Percentiles rank a stretch among this genome's conserved stretches.
Evolutionary conservation across 345 rosid species (phyloP).

Genomic region (Pugionium dolabratum): DNA sequence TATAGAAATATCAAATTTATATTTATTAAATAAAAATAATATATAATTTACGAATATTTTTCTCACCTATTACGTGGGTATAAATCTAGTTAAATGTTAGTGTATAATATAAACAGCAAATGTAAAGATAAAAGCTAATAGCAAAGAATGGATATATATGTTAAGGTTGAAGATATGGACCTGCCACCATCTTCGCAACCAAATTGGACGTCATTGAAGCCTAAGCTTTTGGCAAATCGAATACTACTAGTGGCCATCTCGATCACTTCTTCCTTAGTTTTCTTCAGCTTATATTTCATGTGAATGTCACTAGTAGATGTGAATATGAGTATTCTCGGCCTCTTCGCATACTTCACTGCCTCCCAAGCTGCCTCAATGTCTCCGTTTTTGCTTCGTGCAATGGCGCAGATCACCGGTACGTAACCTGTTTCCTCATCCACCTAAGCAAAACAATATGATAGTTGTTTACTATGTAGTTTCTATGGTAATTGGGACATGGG

Average conservation of each 20-base stretch:
- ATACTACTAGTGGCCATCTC: slow-evolving; percentile 71
- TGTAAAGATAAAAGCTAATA: no score
- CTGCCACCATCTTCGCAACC: slow-evolving; percentile 97
- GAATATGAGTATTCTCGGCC: slow-evolving; percentile 75
- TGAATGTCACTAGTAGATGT: slow-evolving; percentile 87
- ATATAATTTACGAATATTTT: no score
- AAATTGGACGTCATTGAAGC: slow-evolving; percentile 74
- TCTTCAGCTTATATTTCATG: slow-evolving; percentile 75
- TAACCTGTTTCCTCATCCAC: slow-evolving; percentile 58
- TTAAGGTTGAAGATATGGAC: slow-evolving; percentile 26
- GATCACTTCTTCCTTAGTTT: slow-evolving; percentile 68
- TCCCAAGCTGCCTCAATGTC: slow-evolving; percentile 80
- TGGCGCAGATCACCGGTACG: slow-evolving; percentile 82
- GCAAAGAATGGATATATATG: neutral
- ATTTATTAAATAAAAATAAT: no score
- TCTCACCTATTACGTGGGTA: no score
- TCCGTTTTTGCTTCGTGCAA: slow-evolving; percentile 66
- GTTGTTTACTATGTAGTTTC: neutral
- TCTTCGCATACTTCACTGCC: slow-evolving; percentile 74
- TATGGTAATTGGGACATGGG: neutral
- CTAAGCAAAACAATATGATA: slow-evolving; percentile 1
- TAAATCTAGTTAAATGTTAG: no score
- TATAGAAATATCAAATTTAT: no score
- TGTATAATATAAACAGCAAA: no score
- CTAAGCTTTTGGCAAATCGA: slow-evolving; percentile 63